These are phyloP conservation scores for Coniochaeta sp. DNA, from an alignment of 2,329 filamentous ascomycete genomes.

Conservation along the genomic window DNA sequence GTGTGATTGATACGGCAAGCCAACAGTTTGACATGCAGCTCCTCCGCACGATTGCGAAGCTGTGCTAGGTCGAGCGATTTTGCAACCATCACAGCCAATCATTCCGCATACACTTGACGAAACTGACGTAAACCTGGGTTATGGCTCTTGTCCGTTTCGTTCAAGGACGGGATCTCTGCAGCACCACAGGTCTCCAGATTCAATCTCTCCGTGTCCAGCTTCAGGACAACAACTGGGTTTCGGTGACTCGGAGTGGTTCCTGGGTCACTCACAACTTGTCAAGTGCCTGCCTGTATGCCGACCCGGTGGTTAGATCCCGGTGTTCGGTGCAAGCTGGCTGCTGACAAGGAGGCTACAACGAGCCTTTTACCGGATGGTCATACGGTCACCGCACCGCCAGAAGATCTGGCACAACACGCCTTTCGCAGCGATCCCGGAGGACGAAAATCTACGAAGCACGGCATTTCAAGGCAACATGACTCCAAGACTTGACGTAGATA, in stretches of 20 bases:
- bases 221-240: not conserved
- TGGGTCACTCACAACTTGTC: not conserved
- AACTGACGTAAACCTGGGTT: constrained; percentile 1
- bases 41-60: constrained; percentile 14
- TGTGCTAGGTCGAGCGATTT: constrained; percentile 6
- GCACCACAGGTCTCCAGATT: not conserved
- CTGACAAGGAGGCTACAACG: not conserved
- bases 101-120: constrained; percentile 7
- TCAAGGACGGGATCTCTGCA: not conserved
- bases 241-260: not conserved
- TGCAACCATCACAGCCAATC: constrained; percentile 8
- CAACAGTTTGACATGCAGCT: constrained; percentile 16
- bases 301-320: constrained; percentile 4
- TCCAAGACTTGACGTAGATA: too few species aligned
- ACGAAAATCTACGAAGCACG: not conserved
- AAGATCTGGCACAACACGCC: not conserved
- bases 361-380: not conserved
- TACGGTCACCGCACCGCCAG: not conserved
- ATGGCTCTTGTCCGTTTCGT: constrained; percentile 9
- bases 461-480: not conserved
- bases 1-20: constrained; percentile 9
- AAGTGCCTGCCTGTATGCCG: constrained; percentile 8
- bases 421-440: not conserved
- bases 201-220: constrained; percentile 10
- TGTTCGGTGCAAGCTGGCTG: not conserved